Evolutionary conservation across 768 basidiomycete genomes (phyloP).

Genomic region (Naematelia aurantialba): DNA sequence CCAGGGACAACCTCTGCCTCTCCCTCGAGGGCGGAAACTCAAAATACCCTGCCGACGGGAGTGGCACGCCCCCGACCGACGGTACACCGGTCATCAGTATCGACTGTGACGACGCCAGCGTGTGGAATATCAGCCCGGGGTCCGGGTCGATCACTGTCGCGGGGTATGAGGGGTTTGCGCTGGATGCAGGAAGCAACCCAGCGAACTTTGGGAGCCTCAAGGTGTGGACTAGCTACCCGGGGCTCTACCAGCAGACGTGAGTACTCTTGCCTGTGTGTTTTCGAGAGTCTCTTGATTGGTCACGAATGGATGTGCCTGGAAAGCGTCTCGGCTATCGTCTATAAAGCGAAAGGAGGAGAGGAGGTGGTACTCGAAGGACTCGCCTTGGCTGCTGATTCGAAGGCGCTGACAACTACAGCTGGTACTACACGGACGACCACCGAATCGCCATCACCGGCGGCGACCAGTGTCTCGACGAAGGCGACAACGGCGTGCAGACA

Average conservation of each 20-base stretch:
- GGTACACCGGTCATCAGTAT: slow-evolving; percentile 7
- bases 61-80: slow-evolving; percentile 4
- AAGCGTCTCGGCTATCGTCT: no score
- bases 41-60: slow-evolving; percentile 11
- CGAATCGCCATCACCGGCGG: slow-evolving; percentile 48
- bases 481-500: slow-evolving; percentile 34
- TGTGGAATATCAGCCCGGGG: slow-evolving; percentile 20
- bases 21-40: slow-evolving; percentile 4
- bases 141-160: slow-evolving; percentile 11
- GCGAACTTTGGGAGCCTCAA: slow-evolving; percentile 17
- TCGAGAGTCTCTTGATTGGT: no score
- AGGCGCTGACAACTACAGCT: not conserved
- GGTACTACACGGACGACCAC: slow-evolving; percentile 36
- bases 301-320: no score
- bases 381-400: no score
- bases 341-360: no score
- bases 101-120: slow-evolving; percentile 10
- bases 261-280: not conserved
- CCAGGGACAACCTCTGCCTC: slow-evolving; percentile 2
- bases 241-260: slow-evolving; percentile 24
- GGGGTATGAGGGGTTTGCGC: slow-evolving; percentile 7
- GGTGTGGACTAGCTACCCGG: slow-evolving; percentile 20
- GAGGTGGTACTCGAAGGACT: no score
- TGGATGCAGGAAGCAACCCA: slow-evolving; percentile 23
- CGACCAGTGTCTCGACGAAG: slow-evolving; percentile 42